Percentiles rank a stretch among this genome's conserved stretches.
These are phyloP conservation scores for Madurella mycetomatis DNA, from an alignment of 2,329 filamentous ascomycete genomes.

Conservation along the genomic window DNA sequence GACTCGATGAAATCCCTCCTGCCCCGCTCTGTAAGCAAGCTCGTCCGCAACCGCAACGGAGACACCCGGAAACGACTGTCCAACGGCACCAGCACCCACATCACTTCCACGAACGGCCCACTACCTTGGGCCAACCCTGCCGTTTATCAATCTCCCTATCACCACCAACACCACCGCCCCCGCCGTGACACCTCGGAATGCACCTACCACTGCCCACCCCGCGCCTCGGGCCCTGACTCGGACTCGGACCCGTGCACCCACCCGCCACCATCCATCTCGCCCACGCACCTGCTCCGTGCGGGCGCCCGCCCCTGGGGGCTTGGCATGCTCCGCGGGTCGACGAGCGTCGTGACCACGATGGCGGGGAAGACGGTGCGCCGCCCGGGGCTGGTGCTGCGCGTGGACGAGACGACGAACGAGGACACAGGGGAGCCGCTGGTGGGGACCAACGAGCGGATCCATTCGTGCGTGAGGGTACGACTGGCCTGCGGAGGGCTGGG, in stretches of 20 bases:
- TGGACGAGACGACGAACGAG: constrained; percentile 36
- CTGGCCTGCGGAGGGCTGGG: constrained; percentile 28
- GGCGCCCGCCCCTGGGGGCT: constrained; percentile 30
- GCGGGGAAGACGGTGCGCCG: constrained; percentile 29
- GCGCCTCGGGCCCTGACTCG: not conserved
- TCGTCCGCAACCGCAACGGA: constrained; percentile 5
- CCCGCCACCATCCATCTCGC: constrained; percentile 24
- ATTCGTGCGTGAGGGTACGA: constrained; percentile 29
- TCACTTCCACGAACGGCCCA: not conserved
- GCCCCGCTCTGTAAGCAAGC: constrained; percentile 8
- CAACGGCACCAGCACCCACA: not conserved
- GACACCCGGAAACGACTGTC: no score
- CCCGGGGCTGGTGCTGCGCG: constrained; percentile 35
- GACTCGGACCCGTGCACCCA: constrained; percentile 23
- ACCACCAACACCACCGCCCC: not conserved
- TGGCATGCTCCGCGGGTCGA: constrained; percentile 29
- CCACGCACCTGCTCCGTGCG: constrained; percentile 12
- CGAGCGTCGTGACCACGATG: constrained; percentile 25
- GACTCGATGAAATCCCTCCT: constrained; percentile 8
- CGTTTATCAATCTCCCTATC: constrained; percentile 7
- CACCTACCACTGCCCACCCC: constrained; percentile 10
- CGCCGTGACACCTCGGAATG: constrained; percentile 27
- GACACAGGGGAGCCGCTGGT: constrained; percentile 33
- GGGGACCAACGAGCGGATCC: constrained; percentile 37
- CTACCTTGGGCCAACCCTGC: constrained; percentile 19